Evolutionary conservation across 75 land plant genomes (phyloP).

Genomic region (Azolla pinnata): DNA sequence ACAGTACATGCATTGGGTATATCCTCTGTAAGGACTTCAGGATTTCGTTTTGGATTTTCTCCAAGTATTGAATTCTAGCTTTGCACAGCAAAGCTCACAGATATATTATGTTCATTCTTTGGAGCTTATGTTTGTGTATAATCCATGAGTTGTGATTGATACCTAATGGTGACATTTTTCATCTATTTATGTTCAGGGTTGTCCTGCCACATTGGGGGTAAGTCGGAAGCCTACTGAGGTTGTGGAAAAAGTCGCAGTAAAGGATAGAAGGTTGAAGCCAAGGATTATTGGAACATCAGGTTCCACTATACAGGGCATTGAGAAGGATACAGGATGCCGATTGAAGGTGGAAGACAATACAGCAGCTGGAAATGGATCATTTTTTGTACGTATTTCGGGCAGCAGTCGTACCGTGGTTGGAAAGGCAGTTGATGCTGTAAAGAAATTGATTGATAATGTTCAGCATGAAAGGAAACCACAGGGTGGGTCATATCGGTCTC

Average conservation of each 20-base stretch:
- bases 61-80: too few species aligned
- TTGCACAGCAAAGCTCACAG: too few species aligned
- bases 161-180: too few species aligned
- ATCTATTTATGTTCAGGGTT: too few species aligned
- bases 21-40: too few species aligned
- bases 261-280: conserved; percentile 63
- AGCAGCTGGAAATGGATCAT: conserved; percentile 47
- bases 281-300: conserved; percentile 62
- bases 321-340: conserved; percentile 80
- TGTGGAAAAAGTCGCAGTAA: conserved; percentile 69
- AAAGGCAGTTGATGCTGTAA: conserved; percentile 90
- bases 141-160: too few species aligned
- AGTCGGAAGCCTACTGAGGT: conserved; percentile 63
- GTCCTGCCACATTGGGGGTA: conserved; percentile 88
- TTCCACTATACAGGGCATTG: conserved; percentile 53
- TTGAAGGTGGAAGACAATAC: conserved; percentile 51
- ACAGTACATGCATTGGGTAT: too few species aligned
- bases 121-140: too few species aligned
- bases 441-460: conserved; percentile 60
- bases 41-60: too few species aligned
- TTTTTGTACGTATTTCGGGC: conserved; percentile 72
- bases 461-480: conserved; percentile 45
- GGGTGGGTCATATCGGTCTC: conserved; percentile 29
- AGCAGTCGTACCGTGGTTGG: conserved; percentile 57
- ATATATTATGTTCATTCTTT: too few species aligned